Conservation (phyloP, 257 asterid species). For the Gentiana straminea region DNA sequence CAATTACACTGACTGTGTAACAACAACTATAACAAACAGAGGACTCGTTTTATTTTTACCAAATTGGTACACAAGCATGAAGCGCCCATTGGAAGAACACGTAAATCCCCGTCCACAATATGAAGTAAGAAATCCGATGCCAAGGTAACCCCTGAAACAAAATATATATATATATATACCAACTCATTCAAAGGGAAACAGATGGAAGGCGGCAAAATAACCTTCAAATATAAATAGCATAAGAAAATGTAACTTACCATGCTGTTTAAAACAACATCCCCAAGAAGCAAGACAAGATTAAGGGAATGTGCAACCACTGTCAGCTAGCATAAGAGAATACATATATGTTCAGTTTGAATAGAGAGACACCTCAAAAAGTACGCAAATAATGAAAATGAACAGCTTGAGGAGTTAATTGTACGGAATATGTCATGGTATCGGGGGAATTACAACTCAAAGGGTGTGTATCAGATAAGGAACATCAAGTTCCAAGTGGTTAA, state of each 20-base stretch:
- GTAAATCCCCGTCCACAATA: conserved; percentile 59
- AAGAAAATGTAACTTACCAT: conserved; percentile 43
- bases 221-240: conserved; percentile 7
- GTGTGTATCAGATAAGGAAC: neutral
- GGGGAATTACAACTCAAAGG: neutral
- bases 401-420: neutral
- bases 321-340: conserved; percentile 42
- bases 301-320: conserved; percentile 83
- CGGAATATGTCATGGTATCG: neutral
- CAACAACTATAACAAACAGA: neutral
- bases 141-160: conserved; percentile 58
- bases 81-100: conserved; percentile 81
- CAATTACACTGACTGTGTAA: neutral
- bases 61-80: conserved; percentile 51
- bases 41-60: conserved; percentile 30
- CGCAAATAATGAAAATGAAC: too few species aligned
- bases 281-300: conserved; percentile 59
- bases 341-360: conserved; percentile 4
- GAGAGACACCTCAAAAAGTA: neutral
- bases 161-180: neutral
- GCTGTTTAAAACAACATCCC: conserved; percentile 66
- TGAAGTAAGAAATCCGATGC: conserved; percentile 74
- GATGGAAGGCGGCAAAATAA: conserved; percentile 3
- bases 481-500: neutral
- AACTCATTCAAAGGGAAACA: conserved; percentile 1